Conservation (phyloP, 2,329 filamentous ascomycete genomes). For the Trichoderma afroharzianum region DNA sequence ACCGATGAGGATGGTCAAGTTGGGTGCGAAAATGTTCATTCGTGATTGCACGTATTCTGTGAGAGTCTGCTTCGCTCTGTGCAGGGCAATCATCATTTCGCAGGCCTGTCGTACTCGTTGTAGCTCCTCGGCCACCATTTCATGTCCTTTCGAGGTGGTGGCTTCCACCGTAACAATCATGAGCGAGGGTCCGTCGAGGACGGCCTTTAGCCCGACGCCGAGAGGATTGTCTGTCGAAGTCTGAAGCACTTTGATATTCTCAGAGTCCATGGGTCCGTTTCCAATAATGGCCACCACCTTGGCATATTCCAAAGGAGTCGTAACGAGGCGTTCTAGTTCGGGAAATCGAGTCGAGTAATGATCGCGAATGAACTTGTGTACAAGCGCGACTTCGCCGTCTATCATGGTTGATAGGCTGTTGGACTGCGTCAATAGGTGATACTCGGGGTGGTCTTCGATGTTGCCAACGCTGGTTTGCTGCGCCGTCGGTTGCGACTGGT, state of each 20-base stretch:
- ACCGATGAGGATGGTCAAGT: slow-evolving; percentile 84
- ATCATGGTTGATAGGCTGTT: slow-evolving; percentile 90
- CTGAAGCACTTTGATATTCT: slow-evolving; percentile 76
- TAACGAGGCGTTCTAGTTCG: slow-evolving; percentile 84
- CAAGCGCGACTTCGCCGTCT: slow-evolving; percentile 84
- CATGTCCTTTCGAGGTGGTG: slow-evolving; percentile 78
- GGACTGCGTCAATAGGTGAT: slow-evolving; percentile 80
- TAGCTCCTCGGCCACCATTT: slow-evolving; percentile 73
- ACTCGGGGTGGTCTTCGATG: slow-evolving; percentile 89
- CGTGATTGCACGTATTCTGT: slow-evolving; percentile 95
- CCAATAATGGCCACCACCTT: slow-evolving; percentile 91
- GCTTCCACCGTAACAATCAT: slow-evolving; percentile 97
- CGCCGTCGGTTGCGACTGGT: slow-evolving; percentile 64
- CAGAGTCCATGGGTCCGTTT: slow-evolving; percentile 81
- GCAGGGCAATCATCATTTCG: slow-evolving; percentile 82
- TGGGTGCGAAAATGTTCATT: slow-evolving; percentile 94
- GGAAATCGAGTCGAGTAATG: slow-evolving; percentile 94
- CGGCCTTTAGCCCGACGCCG: slow-evolving; percentile 68
- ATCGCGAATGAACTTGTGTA: slow-evolving; percentile 95
- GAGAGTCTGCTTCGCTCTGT: slow-evolving; percentile 79
- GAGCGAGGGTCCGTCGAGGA: slow-evolving; percentile 82
- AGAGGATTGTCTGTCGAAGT: slow-evolving; percentile 75
- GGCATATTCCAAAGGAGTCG: slow-evolving; percentile 89
- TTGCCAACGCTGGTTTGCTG: slow-evolving; percentile 68
- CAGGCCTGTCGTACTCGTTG: slow-evolving; percentile 72